A percentile compares a stretch with the other conserved stretches of the same genome.
Conservation (phyloP, 2,329 filamentous ascomycete species). For the Fusarium buharicum region DNA sequence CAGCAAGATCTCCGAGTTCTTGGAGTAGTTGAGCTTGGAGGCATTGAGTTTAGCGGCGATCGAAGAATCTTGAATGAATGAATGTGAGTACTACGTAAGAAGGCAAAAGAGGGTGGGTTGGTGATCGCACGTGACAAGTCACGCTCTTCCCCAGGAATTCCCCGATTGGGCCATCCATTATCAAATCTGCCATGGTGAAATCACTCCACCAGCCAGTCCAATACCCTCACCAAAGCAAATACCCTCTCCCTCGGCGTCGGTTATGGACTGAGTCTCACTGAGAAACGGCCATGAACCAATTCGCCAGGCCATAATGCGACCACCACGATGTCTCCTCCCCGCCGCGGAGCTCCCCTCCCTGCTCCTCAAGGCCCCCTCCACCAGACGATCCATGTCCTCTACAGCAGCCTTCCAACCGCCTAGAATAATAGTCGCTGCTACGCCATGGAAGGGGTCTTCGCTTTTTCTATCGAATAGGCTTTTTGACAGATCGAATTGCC, state of each 20-base stretch:
- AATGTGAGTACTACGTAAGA: too few species aligned
- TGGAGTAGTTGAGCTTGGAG: too few species aligned
- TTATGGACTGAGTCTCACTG: slow-evolving; percentile 44
- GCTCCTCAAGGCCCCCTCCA: slow-evolving; percentile 36
- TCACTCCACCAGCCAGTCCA: slow-evolving; percentile 29
- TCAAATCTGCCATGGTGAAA: slow-evolving; percentile 42
- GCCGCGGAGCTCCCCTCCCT: slow-evolving; percentile 45
- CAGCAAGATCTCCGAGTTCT: too few species aligned
- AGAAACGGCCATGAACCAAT: slow-evolving; percentile 47
- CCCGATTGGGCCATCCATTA: slow-evolving; percentile 33
- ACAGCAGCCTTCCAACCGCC: slow-evolving; percentile 40
- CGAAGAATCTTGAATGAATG: not conserved
- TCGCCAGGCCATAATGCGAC: slow-evolving; percentile 49
- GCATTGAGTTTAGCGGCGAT: slow-evolving; percentile 24
- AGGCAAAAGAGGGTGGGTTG: slow-evolving; percentile 6
- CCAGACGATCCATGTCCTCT: slow-evolving; percentile 48
- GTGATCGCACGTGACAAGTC: slow-evolving; percentile 37
- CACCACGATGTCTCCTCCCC: slow-evolving; percentile 47
- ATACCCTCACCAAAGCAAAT: slow-evolving; percentile 13
- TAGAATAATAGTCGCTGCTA: slow-evolving; percentile 35
- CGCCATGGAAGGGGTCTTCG: slow-evolving; percentile 30
- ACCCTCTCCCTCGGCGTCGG: slow-evolving; percentile 15
- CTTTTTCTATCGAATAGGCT: slow-evolving; percentile 53
- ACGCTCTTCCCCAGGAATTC: slow-evolving; percentile 39
- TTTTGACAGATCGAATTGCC: slow-evolving; percentile 52